Evolutionary conservation across 768 basidiomycete genomes (phyloP).

Genomic region (Mycena vulgaris): DNA sequence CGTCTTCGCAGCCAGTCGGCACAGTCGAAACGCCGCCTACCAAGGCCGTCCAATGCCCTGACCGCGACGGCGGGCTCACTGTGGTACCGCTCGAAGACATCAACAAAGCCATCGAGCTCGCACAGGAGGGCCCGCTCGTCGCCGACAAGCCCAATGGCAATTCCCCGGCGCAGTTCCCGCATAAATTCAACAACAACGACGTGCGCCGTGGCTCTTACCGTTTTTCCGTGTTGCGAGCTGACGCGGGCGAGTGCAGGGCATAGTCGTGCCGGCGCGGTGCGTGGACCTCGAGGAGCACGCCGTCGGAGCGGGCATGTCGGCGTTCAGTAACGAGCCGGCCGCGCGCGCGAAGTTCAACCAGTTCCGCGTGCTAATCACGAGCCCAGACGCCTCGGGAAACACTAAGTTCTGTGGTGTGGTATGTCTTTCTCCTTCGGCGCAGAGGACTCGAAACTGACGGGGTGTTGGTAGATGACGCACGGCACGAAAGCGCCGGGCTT

Average conservation of each 20-base stretch:
- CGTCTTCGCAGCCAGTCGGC: conserved; percentile 8
- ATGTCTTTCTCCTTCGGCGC: neutral
- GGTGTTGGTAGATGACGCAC: conserved; percentile 30
- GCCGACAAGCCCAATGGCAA: no score
- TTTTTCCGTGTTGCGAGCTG: no score
- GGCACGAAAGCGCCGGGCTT: conserved; percentile 32
- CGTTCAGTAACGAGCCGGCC: no score
- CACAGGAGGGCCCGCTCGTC: no score
- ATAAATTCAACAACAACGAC: conserved; percentile 25
- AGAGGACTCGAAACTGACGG: neutral
- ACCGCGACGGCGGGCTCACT: conserved; percentile 5
- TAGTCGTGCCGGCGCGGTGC: conserved; percentile 19
- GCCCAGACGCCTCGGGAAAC: conserved; percentile 25
- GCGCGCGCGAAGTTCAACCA: conserved; percentile 23
- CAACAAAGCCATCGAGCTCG: no score
- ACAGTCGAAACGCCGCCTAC: conserved; percentile 24
- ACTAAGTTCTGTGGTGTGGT: conserved; percentile 36
- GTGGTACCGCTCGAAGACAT: conserved; percentile 26
- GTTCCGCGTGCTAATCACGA: conserved; percentile 39
- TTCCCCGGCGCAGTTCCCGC: conserved; percentile 32
- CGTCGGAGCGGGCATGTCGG: no score
- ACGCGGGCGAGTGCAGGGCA: no score
- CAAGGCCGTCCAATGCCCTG: conserved; percentile 23
- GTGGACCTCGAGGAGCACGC: conserved; percentile 6
- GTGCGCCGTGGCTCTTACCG: no score